These are phyloP conservation scores for Curvularia sp. DNA, from an alignment of 2,329 filamentous ascomycete genomes.

Conservation along the genomic window DNA sequence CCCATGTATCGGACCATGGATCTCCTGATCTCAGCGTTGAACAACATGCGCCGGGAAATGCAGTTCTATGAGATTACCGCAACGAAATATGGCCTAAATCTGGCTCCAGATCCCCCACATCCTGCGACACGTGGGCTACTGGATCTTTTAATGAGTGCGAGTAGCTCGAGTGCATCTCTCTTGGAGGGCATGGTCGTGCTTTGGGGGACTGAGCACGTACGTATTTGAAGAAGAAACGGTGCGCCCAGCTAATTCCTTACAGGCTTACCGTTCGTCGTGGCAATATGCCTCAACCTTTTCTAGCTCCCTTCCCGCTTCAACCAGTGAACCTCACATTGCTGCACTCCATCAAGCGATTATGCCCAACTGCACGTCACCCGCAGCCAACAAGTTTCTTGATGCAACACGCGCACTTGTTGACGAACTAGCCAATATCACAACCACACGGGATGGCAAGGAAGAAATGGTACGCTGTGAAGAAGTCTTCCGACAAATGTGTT, in stretches of 20 bases:
- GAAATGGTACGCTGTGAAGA: slow-evolving; percentile 57
- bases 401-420: slow-evolving; percentile 58
- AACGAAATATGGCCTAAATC: slow-evolving; percentile 63
- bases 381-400: slow-evolving; percentile 59
- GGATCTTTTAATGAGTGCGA: slow-evolving; percentile 66
- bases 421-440: slow-evolving; percentile 58
- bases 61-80: slow-evolving; percentile 72
- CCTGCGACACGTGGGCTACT: slow-evolving; percentile 62
- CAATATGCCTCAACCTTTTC: slow-evolving; percentile 56
- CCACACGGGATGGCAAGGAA: slow-evolving; percentile 55
- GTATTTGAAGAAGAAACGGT: slow-evolving; percentile 17
- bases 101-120: slow-evolving; percentile 55
- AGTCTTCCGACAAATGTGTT: slow-evolving; percentile 57
- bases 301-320: slow-evolving; percentile 46
- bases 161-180: slow-evolving; percentile 59
- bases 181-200: slow-evolving; percentile 75
- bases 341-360: slow-evolving; percentile 59
- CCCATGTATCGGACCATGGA: slow-evolving; percentile 65
- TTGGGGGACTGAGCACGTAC: slow-evolving; percentile 74
- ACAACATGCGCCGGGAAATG: slow-evolving; percentile 71
- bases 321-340: slow-evolving; percentile 54
- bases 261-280: slow-evolving; percentile 59
- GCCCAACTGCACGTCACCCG: slow-evolving; percentile 59
- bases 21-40: slow-evolving; percentile 68
- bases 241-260: slow-evolving; percentile 15